Percentiles rank a stretch among this genome's conserved stretches.
phyloP scores from a whole-genome alignment of 2,329 filamentous ascomycete genomes.

The Coniochaeta prunicola region DNA sequence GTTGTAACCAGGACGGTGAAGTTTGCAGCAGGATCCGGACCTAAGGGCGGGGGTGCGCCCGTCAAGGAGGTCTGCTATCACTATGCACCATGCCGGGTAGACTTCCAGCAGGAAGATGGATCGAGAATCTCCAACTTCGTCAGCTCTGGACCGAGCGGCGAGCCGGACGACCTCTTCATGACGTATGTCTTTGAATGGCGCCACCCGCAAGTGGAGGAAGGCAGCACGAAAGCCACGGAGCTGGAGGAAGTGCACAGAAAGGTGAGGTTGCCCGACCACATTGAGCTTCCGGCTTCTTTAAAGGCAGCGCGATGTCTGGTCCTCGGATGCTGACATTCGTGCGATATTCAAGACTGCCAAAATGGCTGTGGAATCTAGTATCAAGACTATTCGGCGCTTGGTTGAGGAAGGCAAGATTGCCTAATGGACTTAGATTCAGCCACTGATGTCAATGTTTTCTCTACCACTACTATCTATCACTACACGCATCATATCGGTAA shows the following conservation, averaged over 20 bases:
- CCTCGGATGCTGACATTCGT: not conserved
- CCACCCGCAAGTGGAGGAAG: conserved; percentile 12
- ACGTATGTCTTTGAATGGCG: conserved; percentile 26
- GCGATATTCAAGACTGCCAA: conserved; percentile 17
- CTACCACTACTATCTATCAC: not conserved
- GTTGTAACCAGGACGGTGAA: conserved; percentile 7
- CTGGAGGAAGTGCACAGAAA: conserved; percentile 14
- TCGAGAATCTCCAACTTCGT: conserved; percentile 23
- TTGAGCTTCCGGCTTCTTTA: conserved; percentile 1
- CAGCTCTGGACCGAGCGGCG: conserved; percentile 14
- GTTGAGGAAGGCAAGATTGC: conserved; percentile 13
- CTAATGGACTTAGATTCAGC: not conserved
- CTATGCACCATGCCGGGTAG: conserved; percentile 19
- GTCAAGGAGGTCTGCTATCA: conserved; percentile 22
- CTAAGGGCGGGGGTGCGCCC: conserved; percentile 1
- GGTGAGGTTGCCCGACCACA: conserved; percentile 11
- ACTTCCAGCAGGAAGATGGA: conserved; percentile 22
- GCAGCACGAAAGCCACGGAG: conserved; percentile 12
- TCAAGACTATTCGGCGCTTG: conserved; percentile 17
- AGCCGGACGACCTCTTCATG: conserved; percentile 18
- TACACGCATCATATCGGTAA: not conserved
- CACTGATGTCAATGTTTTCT: not conserved
- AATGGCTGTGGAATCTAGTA: conserved; percentile 17
- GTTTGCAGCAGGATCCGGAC: conserved; percentile 4
- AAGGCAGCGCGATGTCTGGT: not conserved